A percentile compares a stretch with the other conserved stretches of the same genome.
phyloP scores from a whole-genome alignment of 1,284 basidiomycete species.

The Omphalotus olearius region DNA sequence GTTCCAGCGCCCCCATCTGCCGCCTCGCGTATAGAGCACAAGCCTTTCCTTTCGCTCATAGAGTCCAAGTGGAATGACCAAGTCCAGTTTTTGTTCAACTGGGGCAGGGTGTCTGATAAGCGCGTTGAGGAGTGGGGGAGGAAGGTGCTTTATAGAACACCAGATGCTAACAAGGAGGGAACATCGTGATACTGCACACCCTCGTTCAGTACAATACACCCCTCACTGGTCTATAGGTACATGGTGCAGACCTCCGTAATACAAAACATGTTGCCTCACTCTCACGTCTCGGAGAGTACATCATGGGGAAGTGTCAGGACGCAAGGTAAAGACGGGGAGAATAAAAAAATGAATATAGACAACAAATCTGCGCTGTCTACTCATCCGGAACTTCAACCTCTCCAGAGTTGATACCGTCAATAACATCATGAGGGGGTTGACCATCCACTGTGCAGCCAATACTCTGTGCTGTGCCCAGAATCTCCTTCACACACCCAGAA shows the following conservation, averaged over 20 bases:
- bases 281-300: too few relatives aligned
- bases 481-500: constrained; percentile 90
- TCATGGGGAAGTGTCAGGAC: too few relatives aligned
- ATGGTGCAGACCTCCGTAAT: too few relatives aligned
- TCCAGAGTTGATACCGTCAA: constrained; percentile 94
- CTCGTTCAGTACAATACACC: too few relatives aligned
- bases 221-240: too few relatives aligned
- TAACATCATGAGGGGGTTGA: constrained; percentile 90
- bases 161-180: too few relatives aligned
- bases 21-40: constrained; percentile 40
- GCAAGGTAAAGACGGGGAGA: not conserved
- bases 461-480: constrained; percentile 89
- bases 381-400: constrained; percentile 94
- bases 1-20: constrained; percentile 45
- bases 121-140: constrained; percentile 38
- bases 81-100: constrained; percentile 36
- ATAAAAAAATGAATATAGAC: not conserved
- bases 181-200: too few relatives aligned
- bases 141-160: constrained; percentile 17
- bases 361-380: constrained; percentile 43
- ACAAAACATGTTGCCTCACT: too few relatives aligned
- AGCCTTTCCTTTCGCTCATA: constrained; percentile 37
- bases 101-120: constrained; percentile 38
- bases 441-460: constrained; percentile 98
- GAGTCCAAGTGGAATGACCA: constrained; percentile 52